Evolutionary conservation across 179 eudicot genomes (phyloP).

Genomic region (Silene vulgaris): DNA sequence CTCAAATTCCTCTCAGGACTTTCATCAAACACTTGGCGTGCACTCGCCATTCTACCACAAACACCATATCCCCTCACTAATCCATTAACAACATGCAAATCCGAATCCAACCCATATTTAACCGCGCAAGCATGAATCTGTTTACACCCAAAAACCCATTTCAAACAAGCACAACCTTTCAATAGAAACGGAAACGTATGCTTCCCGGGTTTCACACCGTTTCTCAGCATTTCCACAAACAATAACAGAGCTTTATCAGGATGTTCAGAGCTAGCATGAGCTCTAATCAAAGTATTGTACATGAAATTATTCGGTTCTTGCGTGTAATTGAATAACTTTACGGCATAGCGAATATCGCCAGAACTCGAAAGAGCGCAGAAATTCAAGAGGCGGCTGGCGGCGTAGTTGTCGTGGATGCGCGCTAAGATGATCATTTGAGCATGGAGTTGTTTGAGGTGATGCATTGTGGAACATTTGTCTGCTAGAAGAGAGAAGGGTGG

Average conservation of each 20-base stretch:
- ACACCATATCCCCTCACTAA: slow-evolving; percentile 49
- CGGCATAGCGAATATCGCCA: slow-evolving; percentile 47
- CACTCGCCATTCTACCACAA: slow-evolving; percentile 27
- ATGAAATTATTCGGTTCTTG: slow-evolving; percentile 49
- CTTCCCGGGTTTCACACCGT: slow-evolving; percentile 44
- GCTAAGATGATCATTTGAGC: slow-evolving; percentile 59
- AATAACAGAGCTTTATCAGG: slow-evolving; percentile 39
- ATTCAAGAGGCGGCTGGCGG: slow-evolving; percentile 60
- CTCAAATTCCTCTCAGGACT: slow-evolving; percentile 46
- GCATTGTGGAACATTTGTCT: slow-evolving; percentile 49
- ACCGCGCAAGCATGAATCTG: slow-evolving; percentile 53
- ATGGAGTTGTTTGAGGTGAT: slow-evolving; percentile 62
- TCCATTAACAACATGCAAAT: slow-evolving; percentile 56
- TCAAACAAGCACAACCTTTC: slow-evolving; percentile 44
- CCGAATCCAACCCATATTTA: slow-evolving; percentile 45
- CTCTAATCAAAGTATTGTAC: slow-evolving; percentile 71
- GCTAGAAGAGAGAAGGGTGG: slow-evolving; percentile 35
- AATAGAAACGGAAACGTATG: slow-evolving; percentile 68
- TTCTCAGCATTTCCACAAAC: slow-evolving; percentile 46
- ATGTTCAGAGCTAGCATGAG: slow-evolving; percentile 35
- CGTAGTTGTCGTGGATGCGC: slow-evolving; percentile 50
- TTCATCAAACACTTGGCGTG: slow-evolving; percentile 62
- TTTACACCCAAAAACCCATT: slow-evolving; percentile 29
- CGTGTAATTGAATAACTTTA: slow-evolving; percentile 38
- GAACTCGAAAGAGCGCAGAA: slow-evolving; percentile 51